phyloP scores from a whole-genome alignment of 2,329 filamentous ascomycete genomes.

The Talaromyces sp. region DNA sequence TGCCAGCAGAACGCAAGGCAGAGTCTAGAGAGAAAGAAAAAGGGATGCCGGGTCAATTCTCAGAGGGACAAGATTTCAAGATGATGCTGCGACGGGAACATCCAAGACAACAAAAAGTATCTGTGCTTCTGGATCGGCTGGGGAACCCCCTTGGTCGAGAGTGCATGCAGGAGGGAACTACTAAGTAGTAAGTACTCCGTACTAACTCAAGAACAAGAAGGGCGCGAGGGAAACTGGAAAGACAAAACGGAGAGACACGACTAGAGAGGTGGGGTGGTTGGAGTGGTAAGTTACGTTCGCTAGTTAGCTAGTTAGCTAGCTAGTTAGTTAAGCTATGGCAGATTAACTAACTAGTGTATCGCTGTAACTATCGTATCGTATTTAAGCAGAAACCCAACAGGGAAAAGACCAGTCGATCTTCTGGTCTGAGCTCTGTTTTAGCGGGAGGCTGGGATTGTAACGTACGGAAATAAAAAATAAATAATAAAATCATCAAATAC shows the following conservation, averaged over 20 bases:
- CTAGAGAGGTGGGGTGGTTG: slow-evolving; percentile 16
- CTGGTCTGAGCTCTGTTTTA: slow-evolving; percentile 21
- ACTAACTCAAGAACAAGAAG: slow-evolving; percentile 9
- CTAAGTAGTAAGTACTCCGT: too few relatives aligned
- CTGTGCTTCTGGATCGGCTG: slow-evolving; percentile 5
- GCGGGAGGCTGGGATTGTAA: slow-evolving; percentile 18
- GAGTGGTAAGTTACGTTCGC: neutral
- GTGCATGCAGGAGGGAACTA: slow-evolving; percentile 6
- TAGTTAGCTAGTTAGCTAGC: too few relatives aligned
- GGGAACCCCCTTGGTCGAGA: slow-evolving; percentile 12
- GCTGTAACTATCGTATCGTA: slow-evolving; percentile 14
- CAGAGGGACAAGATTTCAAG: neutral
- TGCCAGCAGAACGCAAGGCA: slow-evolving; percentile 16
- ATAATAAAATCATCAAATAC: neutral
- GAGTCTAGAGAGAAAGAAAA: neutral
- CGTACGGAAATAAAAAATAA: neutral
- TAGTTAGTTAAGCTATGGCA: too few relatives aligned
- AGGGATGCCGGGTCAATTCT: neutral
- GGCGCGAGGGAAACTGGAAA: slow-evolving; percentile 13
- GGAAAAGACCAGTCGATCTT: slow-evolving; percentile 9
- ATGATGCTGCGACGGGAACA: neutral
- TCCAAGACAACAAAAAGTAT: neutral
- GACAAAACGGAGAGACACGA: neutral
- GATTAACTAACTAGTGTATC: too few relatives aligned
- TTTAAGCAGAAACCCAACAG: slow-evolving; percentile 6